phyloP scores from a whole-genome alignment of 306 rosid genomes.

The Lotus japonicus region DNA sequence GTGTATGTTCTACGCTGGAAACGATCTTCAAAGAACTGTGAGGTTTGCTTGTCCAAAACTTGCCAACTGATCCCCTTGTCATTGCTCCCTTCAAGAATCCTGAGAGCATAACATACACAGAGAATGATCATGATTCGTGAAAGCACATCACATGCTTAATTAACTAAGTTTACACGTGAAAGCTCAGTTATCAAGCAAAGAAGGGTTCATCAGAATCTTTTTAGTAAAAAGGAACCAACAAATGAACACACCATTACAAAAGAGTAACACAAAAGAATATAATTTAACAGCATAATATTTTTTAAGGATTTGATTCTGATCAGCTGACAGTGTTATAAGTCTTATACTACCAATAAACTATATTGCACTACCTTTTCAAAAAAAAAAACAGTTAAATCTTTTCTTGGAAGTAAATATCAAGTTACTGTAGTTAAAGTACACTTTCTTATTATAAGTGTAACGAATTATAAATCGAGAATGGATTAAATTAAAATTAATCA shows the following conservation, averaged over 20 bases:
- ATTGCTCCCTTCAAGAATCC: constrained; percentile 86
- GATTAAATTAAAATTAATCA: constrained; percentile 1
- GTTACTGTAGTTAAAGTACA: neutral
- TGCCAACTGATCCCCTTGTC: constrained; percentile 75
- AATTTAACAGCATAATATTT: neutral
- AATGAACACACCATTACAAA: neutral
- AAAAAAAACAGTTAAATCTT: neutral
- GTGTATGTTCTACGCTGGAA: constrained; percentile 55
- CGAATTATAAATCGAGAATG: neutral
- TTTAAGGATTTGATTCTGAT: too few species aligned
- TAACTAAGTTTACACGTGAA: neutral
- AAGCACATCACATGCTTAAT: neutral
- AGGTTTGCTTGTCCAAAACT: constrained; percentile 57
- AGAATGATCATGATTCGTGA: neutral
- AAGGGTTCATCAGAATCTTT: neutral
- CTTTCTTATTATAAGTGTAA: neutral
- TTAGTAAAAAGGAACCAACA: neutral
- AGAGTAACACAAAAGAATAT: neutral
- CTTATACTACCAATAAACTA: too few species aligned
- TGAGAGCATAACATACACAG: constrained; percentile 20
- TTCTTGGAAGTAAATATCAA: neutral
- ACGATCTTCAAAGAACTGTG: constrained; percentile 57
- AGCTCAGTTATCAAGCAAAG: neutral
- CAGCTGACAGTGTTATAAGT: too few species aligned
- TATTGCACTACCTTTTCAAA: too few species aligned